phyloP scores from a whole-genome alignment of 352 stramenopile genomes.

The Pythium apleroticum region DNA sequence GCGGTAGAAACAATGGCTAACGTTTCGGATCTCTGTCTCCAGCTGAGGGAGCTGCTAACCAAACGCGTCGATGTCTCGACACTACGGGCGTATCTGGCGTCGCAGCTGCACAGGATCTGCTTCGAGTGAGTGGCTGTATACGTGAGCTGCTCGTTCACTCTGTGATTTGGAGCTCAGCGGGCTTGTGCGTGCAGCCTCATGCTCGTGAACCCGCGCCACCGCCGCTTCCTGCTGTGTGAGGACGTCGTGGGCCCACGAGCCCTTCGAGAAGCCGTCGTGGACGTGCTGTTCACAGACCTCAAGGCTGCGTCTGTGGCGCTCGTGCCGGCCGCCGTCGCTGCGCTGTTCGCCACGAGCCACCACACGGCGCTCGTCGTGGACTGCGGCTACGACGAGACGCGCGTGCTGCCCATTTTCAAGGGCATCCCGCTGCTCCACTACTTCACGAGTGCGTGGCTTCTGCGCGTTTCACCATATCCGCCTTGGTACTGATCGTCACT shows the following conservation, averaged over 20 bases:
- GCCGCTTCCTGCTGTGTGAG: constrained; percentile 78
- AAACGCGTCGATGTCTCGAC: constrained; percentile 32
- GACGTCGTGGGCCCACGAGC: constrained; percentile 63
- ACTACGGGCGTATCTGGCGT: constrained; percentile 53
- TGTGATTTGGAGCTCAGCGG: neutral
- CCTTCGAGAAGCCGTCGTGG: constrained; percentile 63
- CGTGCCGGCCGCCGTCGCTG: constrained; percentile 59
- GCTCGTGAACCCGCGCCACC: constrained; percentile 71
- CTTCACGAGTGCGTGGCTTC: constrained; percentile 51
- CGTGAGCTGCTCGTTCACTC: neutral
- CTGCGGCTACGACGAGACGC: constrained; percentile 72
- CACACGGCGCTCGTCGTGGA: constrained; percentile 80
- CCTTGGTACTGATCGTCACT: neutral
- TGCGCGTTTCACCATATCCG: neutral
- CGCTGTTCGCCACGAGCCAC: constrained; percentile 71
- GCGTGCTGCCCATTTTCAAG: constrained; percentile 79
- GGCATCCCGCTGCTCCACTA: constrained; percentile 71
- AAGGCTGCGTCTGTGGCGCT: constrained; percentile 64
- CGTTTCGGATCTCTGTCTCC: neutral
- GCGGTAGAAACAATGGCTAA: neutral
- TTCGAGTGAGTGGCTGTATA: constrained; percentile 57
- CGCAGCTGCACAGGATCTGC: constrained; percentile 59
- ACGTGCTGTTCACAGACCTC: constrained; percentile 59
- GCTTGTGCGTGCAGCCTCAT: constrained; percentile 37
- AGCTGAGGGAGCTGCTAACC: constrained; percentile 61